Percentiles rank a stretch among this genome's conserved stretches.
These are phyloP conservation scores for Ajuga chamaepitys DNA, from an alignment of 257 asterid genomes.

Conservation along the genomic window DNA sequence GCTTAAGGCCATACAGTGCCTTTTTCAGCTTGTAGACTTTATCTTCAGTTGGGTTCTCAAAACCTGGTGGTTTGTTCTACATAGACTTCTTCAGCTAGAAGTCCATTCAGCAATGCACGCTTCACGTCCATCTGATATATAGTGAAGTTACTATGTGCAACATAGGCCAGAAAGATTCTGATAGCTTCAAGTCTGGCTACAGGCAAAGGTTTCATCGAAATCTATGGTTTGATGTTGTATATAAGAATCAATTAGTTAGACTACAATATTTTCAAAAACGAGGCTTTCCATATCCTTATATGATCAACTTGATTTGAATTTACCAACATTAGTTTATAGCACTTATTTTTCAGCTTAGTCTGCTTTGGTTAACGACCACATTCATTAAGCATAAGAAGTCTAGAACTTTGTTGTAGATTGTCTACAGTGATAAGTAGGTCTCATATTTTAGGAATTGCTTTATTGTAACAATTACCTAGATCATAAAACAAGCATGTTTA, in stretches of 20 bases:
- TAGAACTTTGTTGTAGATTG: not conserved
- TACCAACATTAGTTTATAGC: not conserved
- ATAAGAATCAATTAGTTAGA: not conserved
- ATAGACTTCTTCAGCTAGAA: too few relatives aligned
- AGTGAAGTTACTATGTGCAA: too few relatives aligned
- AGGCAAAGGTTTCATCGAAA: too few relatives aligned
- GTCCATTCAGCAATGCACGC: too few relatives aligned
- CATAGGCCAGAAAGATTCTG: too few relatives aligned
- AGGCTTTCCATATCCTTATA: not conserved
- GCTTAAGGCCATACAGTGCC: too few relatives aligned
- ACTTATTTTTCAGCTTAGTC: not conserved
- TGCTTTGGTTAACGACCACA: slow-evolving; percentile 3
- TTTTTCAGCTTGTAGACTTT: too few relatives aligned
- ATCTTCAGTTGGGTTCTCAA: too few relatives aligned
- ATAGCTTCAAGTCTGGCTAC: too few relatives aligned
- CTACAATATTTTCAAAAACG: not conserved
- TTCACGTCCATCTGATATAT: too few relatives aligned
- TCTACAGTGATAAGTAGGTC: not conserved
- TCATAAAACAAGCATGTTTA: slow-evolving; percentile 8
- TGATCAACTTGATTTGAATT: slow-evolving; percentile 3
- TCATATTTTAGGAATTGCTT: slow-evolving; percentile 15
- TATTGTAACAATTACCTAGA: not conserved
- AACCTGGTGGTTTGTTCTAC: too few relatives aligned
- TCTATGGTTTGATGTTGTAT: too few relatives aligned
- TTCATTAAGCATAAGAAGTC: slow-evolving; percentile 6